Base-by-base conservation (phyloP, 2,329 filamentous ascomycete species). In the Massarina eburnea region DNA sequence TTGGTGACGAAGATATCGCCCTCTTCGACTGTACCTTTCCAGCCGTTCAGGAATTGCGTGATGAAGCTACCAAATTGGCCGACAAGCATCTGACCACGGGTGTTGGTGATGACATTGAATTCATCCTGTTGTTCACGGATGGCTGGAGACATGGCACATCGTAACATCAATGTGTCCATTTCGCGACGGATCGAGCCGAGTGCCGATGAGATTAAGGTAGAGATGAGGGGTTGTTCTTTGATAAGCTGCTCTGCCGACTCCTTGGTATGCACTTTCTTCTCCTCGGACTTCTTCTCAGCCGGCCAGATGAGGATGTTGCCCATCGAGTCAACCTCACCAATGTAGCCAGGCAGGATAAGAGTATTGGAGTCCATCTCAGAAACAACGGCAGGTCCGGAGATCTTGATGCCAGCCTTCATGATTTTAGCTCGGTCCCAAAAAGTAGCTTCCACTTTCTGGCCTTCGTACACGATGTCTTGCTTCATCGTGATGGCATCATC, bases 301-400 rank as follows among this genome's bases (percentile, higher is more conserved):
- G 74, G 73, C 38, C 66, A 68, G 46, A 79, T 78, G 15, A 78
- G 59, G 15, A 79, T 76, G 51, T 78, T 79, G 3, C 76, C 75
- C 38, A 77, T 73, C 5, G 52, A 55, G 46, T 79, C 76, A 5
- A 77, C 72, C 47, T 76, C 73, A 4, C 73, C 75, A 35, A 67
- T 67, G 45, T 70, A 74, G 0, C 74, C 76, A 1, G 76, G 76
- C 4, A 77, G 63, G 20, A 79, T 73, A 2, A 79, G 62, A 0
- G 76, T 79, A 51, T 78, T 79, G 17, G 74, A 76, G 51, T 78
- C 76, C 73, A 77, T 78, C 48, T 79, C 75, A 0, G 72, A 72
- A 29, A 78, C 57, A n/a, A 78, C 66, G 30, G 73, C 75, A 4
- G 76, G 76, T 0, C 76, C 76, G 1, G 57, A 40, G 2, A 78